Evolutionary conservation across 805 yeast species (phyloP).

Genomic region (Yarrowia sp.): DNA sequence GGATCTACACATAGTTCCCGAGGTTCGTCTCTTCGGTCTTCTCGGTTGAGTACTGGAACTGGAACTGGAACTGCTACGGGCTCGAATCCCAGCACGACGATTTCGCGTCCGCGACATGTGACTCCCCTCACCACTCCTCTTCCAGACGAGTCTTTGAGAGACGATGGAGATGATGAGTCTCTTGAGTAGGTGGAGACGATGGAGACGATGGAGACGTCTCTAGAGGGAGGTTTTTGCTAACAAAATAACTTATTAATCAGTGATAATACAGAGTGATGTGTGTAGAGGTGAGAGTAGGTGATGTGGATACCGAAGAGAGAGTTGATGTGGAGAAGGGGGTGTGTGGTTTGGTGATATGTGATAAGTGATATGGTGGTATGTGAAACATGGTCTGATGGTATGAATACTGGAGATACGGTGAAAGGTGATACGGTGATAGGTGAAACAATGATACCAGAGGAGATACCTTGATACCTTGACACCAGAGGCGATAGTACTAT

Average conservation of each 20-base stretch:
- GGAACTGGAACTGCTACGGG: not conserved
- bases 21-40: not conserved
- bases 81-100: not conserved
- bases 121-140: constrained; percentile 2
- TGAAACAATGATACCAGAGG: too few relatives aligned
- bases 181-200: not conserved
- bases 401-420: too few relatives aligned
- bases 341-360: too few relatives aligned
- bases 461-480: too few relatives aligned
- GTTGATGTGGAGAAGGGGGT: too few relatives aligned
- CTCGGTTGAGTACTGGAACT: not conserved
- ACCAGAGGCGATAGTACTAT: too few relatives aligned
- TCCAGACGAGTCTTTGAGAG: not conserved
- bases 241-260: constrained; percentile 10
- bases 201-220: not conserved
- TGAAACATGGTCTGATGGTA: too few relatives aligned
- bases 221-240: not conserved
- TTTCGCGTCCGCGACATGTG: not conserved
- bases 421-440: too few relatives aligned
- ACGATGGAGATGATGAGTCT: not conserved
- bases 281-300: too few relatives aligned
- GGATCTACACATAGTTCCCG: not conserved
- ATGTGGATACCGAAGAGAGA: too few relatives aligned
- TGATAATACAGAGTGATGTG: not conserved
- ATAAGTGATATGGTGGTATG: too few relatives aligned